Percentiles rank a stretch among this genome's conserved stretches.
phyloP scores from a whole-genome alignment of 2,329 filamentous ascomycete genomes.

The Hymenoscyphus linearis region DNA sequence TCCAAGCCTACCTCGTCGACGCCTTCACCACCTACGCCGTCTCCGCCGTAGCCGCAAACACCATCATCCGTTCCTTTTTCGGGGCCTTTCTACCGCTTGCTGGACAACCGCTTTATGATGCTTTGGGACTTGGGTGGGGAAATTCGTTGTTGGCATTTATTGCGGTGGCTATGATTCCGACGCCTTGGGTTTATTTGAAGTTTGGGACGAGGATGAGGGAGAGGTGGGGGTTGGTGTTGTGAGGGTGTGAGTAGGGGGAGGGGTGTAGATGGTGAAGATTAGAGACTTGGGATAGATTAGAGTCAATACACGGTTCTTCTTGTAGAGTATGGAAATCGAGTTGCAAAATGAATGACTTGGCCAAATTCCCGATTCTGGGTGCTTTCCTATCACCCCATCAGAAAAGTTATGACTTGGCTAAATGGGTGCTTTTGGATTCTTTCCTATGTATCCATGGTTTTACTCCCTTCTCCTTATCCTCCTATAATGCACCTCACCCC shows the following conservation, averaged over 20 bases:
- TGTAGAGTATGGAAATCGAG: no score
- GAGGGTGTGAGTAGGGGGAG: background rate
- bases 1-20: conserved; percentile 38
- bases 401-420: no score
- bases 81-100: conserved; percentile 47
- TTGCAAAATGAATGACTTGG: no score
- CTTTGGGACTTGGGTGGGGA: conserved; percentile 40
- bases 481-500: no score
- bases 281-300: no score
- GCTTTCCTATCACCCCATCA: no score
- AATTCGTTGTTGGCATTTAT: conserved; percentile 44
- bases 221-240: background rate
- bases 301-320: no score
- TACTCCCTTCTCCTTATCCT: no score
- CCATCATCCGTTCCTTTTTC: conserved; percentile 39
- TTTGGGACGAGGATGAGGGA: conserved; percentile 7
- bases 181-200: conserved; percentile 18
- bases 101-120: conserved; percentile 39
- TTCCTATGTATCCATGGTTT: no score
- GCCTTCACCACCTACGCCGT: conserved; percentile 37
- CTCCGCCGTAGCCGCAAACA: conserved; percentile 35
- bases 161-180: conserved; percentile 41
- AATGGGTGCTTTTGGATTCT: no score
- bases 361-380: no score
- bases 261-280: no score